Evolutionary conservation across 2,329 filamentous ascomycete species (phyloP), one percentile per base, ranked within the genome.

Genomic region (Sodiomyces alkalinus): DNA sequence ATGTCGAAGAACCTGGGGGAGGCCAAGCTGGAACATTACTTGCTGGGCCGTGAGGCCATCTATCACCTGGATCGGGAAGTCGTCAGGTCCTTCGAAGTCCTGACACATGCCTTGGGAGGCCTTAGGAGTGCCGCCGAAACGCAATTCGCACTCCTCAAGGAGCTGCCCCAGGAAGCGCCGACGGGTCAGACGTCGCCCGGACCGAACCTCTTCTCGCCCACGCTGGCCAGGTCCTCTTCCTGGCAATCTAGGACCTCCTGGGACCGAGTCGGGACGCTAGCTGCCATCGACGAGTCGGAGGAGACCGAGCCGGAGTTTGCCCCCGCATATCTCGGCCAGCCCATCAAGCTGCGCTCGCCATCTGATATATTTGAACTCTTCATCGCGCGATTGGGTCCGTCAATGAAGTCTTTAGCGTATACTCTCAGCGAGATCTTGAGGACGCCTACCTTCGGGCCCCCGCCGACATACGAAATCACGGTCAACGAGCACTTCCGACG

Each of bases 351-450:
- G 33, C 62, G 60, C 20, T 67, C 71, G 2, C 74, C 86, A 1
- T 72, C 79, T 0, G 83, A 93, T 33, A 92, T 96, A 39, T 96
- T 96, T 47, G 74, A 83, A 8, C 64, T 86, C 5, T 98, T 96
- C 50, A 93, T 98, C 34, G 63, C 68, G 13, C 73, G 90, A 39
- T 61, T 98, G 14, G 90, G 90, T 0, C 90, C 90, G 2, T 90
- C 87, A 0, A 92, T 94, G 74, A 92, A 93, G 51, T 94, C 87
- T 0, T 58, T 98, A n/a, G 82, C 83, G 3, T 90, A 80, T 42
- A 96, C 90, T 0, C 55, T 98, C 21, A 82, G 83, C 8, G 78
- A 92, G 46, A 85, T 92, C 7, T 68, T 98, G 6, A 76, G 82
- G 29, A 85, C 93, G 36, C 66, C 92, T 1, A 83, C 86, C 0